phyloP scores from a whole-genome alignment of 2,329 filamentous ascomycete species.

The Exophiala sideris region DNA sequence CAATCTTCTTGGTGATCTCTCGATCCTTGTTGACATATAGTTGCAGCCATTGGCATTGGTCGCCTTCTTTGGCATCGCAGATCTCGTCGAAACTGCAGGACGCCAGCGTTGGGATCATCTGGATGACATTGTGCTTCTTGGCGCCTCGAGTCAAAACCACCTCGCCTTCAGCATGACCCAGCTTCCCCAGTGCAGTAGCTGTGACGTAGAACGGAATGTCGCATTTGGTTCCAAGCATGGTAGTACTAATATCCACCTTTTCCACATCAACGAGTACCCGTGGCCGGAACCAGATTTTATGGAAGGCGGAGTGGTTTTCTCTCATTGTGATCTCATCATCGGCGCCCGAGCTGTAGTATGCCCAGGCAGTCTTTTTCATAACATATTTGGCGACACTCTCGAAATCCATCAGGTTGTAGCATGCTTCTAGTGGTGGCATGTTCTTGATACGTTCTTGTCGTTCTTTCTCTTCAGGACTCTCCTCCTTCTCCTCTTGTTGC shows the following conservation, averaged over 20 bases:
- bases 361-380: constrained; percentile 97
- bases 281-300: constrained; percentile 96
- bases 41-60: constrained; percentile 94
- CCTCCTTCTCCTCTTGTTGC: constrained; percentile 46
- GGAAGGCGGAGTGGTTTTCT: constrained; percentile 93
- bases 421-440: constrained; percentile 80
- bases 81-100: constrained; percentile 98
- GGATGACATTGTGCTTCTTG: constrained; percentile 80
- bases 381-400: constrained; percentile 84
- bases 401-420: constrained; percentile 93
- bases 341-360: constrained; percentile 92
- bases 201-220: constrained; percentile 94
- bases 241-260: constrained; percentile 79
- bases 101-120: constrained; percentile 97
- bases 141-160: constrained; percentile 84
- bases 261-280: constrained; percentile 85
- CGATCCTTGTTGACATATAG: constrained; percentile 97
- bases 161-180: constrained; percentile 87
- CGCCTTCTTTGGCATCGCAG: constrained; percentile 72
- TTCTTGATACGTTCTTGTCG: constrained; percentile 69
- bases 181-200: constrained; percentile 90
- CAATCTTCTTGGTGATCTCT: constrained; percentile 81
- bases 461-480: constrained; percentile 68
- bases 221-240: constrained; percentile 85
- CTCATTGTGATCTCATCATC: constrained; percentile 92